Percentiles rank a stretch among this genome's conserved stretches.
Conservation (phyloP, 2,329 filamentous ascomycete species). For the Colletotrichum sp. region DNA sequence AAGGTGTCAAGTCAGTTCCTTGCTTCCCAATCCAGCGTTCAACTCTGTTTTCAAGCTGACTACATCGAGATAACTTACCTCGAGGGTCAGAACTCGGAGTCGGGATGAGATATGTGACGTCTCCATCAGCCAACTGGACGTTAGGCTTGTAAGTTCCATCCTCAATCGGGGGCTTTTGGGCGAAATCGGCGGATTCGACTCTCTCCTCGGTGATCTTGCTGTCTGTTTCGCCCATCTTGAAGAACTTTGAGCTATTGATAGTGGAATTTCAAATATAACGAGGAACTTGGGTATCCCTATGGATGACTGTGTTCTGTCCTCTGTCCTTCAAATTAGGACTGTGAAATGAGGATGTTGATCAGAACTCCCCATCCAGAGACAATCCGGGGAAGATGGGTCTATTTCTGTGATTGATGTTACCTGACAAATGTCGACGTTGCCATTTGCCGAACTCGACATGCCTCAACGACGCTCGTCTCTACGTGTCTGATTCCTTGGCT, state of each 20-base stretch:
- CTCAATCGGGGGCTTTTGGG: not conserved
- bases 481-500: not conserved
- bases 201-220: slow-evolving; percentile 5
- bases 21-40: not conserved
- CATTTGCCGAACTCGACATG: not conserved
- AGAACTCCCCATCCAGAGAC: not conserved
- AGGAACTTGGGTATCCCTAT: not conserved
- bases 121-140: slow-evolving; percentile 33
- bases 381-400: not conserved
- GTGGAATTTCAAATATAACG: not conserved
- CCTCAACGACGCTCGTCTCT: not conserved
- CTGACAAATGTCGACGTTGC: not conserved
- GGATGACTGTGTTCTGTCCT: not conserved
- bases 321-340: not conserved
- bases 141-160: slow-evolving; percentile 18
- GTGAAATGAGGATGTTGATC: not conserved
- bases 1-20: not conserved
- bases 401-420: not conserved
- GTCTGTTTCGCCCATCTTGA: not conserved
- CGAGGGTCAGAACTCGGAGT: slow-evolving; percentile 37
- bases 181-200: not conserved
- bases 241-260: not conserved
- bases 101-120: slow-evolving; percentile 35
- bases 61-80: slow-evolving; percentile 1
- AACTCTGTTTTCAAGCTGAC: not conserved